A percentile compares a stretch with the other conserved stretches of the same genome.
Evolutionary conservation across 805 yeast genomes (phyloP).

Genomic region (Cyberlindnera veronae): DNA sequence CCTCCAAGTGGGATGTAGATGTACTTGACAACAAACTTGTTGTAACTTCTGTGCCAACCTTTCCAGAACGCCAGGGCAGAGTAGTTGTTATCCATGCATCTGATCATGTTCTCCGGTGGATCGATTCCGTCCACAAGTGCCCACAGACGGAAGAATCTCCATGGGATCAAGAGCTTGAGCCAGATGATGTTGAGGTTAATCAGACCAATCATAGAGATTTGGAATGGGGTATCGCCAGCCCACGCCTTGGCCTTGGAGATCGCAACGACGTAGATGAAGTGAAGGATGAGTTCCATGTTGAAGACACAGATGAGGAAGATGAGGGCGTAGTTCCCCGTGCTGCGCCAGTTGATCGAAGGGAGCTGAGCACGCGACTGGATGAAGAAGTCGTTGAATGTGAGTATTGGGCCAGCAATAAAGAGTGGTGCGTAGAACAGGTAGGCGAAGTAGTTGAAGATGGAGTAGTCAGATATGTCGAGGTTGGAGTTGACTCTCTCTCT

Average conservation of each 20-base stretch:
- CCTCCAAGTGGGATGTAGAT: constrained; percentile 93
- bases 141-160: constrained; percentile 96
- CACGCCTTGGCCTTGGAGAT: constrained; percentile 87
- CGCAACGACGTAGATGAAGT: constrained; percentile 89
- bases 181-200: constrained; percentile 89
- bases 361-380: constrained; percentile 73
- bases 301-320: constrained; percentile 71
- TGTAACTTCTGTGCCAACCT: constrained; percentile 96
- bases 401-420: constrained; percentile 91
- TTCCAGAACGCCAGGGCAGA: constrained; percentile 97
- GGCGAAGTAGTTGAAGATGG: constrained; percentile 62
- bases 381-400: constrained; percentile 87
- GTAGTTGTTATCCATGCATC: constrained; percentile 93
- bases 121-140: constrained; percentile 87
- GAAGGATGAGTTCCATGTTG: constrained; percentile 86
- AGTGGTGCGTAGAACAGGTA: constrained; percentile 84
- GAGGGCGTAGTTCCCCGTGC: constrained; percentile 58
- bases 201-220: constrained; percentile 90
- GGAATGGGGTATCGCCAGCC: constrained; percentile 86
- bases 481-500: constrained; percentile 64
- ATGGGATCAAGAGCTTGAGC: constrained; percentile 89
- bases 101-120: constrained; percentile 95
- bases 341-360: constrained; percentile 52
- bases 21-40: constrained; percentile 86
- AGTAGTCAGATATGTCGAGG: constrained; percentile 57